Conservation (phyloP, 345 rosid genomes). For the Arabidopsis arenosa region DNA sequence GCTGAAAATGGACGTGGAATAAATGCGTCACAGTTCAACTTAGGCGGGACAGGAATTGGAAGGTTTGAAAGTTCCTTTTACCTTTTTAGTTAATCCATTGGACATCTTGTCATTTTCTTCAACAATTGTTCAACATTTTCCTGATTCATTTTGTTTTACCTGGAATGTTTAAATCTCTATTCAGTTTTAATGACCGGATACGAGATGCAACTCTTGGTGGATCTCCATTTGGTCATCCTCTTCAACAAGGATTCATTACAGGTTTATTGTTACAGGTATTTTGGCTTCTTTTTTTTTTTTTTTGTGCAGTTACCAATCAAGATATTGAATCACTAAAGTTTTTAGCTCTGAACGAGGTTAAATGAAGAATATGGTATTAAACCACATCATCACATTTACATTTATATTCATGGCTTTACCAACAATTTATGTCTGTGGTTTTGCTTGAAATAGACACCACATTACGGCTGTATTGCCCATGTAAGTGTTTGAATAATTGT, state of each 20-base stretch:
- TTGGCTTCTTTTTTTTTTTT: neutral
- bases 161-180: constrained; percentile 20
- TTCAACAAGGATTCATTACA: constrained; percentile 94
- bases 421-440: neutral
- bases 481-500: neutral
- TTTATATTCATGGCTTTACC: neutral
- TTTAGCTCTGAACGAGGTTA: constrained; percentile 9
- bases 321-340: neutral
- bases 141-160: constrained; percentile 30
- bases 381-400: constrained; percentile 3
- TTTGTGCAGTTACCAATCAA: constrained; percentile 15
- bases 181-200: constrained; percentile 94
- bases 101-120: constrained; percentile 19
- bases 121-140: constrained; percentile 13
- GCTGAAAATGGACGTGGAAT: constrained; percentile 91
- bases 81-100: constrained; percentile 16
- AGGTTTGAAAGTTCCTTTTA: constrained; percentile 55
- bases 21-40: constrained; percentile 84
- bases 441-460: neutral
- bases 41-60: constrained; percentile 86
- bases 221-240: constrained; percentile 97
- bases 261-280: constrained; percentile 85
- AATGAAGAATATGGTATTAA: neutral
- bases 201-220: constrained; percentile 98
- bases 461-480: neutral